Percentiles rank a stretch among this genome's conserved stretches.
phyloP scores from a whole-genome alignment of 352 stramenopile genomes.

The Phytophthora boehmeriae region DNA sequence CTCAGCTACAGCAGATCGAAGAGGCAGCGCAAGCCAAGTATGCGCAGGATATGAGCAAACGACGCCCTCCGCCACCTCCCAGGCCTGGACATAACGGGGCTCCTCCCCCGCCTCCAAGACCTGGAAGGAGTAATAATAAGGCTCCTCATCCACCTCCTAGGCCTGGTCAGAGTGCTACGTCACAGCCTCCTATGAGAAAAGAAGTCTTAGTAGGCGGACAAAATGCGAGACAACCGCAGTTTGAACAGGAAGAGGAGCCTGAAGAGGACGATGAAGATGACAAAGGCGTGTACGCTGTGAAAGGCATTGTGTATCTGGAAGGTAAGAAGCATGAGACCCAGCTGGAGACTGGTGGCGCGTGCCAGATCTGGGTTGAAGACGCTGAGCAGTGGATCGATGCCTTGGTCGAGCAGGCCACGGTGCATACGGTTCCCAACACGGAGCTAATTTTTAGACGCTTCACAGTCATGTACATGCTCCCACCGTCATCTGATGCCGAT shows the following conservation, averaged over 20 bases:
- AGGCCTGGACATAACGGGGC: slow-evolving; percentile 6
- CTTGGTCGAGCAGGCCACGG: slow-evolving; percentile 65
- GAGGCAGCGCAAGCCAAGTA: slow-evolving; percentile 62
- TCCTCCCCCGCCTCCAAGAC: neutral
- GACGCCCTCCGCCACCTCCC: neutral
- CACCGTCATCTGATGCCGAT: slow-evolving; percentile 21
- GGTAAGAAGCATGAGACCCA: slow-evolving; percentile 79
- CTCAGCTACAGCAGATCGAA: slow-evolving; percentile 81
- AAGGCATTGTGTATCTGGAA: slow-evolving; percentile 79
- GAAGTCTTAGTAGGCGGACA: slow-evolving; percentile 3
- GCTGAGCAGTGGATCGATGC: slow-evolving; percentile 77
- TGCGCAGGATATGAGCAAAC: slow-evolving; percentile 52
- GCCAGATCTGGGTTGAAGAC: slow-evolving; percentile 84
- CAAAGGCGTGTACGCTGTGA: slow-evolving; percentile 71
- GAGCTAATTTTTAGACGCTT: slow-evolving; percentile 62
- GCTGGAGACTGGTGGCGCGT: slow-evolving; percentile 69
- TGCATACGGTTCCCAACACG: slow-evolving; percentile 74
- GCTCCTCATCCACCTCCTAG: neutral
- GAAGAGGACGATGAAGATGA: slow-evolving; percentile 61
- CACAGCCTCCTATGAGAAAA: slow-evolving; percentile 6
- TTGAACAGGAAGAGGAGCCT: slow-evolving; percentile 15
- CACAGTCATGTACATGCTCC: slow-evolving; percentile 70
- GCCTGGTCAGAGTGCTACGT: slow-evolving; percentile 10
- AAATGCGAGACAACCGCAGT: slow-evolving; percentile 6
- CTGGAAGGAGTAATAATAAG: too few relatives aligned